Evolutionary conservation across 2,329 filamentous ascomycete species (phyloP).

Genomic region (Arachnomyces sp.): DNA sequence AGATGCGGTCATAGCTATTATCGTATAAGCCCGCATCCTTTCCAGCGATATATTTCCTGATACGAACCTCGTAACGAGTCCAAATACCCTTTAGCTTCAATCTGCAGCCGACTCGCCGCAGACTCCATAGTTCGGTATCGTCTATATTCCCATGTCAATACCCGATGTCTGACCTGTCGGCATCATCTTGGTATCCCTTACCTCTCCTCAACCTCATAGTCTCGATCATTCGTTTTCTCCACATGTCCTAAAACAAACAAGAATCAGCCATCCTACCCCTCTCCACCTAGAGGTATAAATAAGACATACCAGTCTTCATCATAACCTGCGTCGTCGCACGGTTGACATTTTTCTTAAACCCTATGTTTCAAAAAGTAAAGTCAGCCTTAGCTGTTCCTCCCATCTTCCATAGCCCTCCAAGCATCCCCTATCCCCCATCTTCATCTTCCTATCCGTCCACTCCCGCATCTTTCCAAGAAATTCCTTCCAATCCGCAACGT

Average conservation of each 20-base stretch:
- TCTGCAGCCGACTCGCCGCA: conserved; percentile 83
- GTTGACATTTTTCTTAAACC: conserved; percentile 95
- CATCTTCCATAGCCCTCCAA: conserved; percentile 1
- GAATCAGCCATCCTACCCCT: background rate
- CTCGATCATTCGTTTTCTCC: conserved; percentile 95
- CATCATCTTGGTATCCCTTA: conserved; percentile 26
- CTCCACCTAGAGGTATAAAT: conserved; percentile 7
- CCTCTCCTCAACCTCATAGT: conserved; percentile 97
- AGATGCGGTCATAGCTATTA: conserved; percentile 87
- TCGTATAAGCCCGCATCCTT: conserved; percentile 1
- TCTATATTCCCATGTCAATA: conserved; percentile 40
- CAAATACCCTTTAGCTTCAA: conserved; percentile 95
- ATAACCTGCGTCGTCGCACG: conserved; percentile 98
- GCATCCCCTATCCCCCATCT: no score
- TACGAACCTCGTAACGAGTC: conserved; percentile 78
- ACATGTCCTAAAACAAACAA: conserved; percentile 62
- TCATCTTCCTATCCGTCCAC: no score
- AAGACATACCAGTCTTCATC: conserved; percentile 83
- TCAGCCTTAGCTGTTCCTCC: conserved; percentile 16
- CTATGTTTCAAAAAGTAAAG: conserved; percentile 35
- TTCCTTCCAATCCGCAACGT: no score
- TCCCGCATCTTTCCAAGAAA: no score
- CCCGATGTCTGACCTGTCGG: background rate
- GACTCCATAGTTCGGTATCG: conserved; percentile 97
- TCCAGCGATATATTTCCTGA: background rate